These are phyloP conservation scores for Grammothele lineata DNA, from an alignment of 768 basidiomycete genomes.

Conservation along the genomic window DNA sequence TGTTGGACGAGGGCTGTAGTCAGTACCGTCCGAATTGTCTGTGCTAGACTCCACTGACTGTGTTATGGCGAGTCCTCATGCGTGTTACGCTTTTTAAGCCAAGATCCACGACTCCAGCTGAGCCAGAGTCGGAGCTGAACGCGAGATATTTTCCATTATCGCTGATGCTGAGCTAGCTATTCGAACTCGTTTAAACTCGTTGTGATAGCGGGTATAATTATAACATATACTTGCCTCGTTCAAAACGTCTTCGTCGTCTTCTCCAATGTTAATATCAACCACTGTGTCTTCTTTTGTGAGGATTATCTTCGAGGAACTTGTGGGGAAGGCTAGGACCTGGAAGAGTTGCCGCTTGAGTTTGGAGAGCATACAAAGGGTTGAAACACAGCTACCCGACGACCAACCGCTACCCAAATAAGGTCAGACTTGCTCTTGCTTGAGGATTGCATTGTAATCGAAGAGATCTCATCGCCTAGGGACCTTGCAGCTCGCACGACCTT, in stretches of 20 bases:
- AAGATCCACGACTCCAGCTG: constrained; percentile 63
- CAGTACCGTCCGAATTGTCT: no score
- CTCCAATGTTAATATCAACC: constrained; percentile 40
- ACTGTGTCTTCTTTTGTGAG: constrained; percentile 47
- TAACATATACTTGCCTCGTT: constrained; percentile 56
- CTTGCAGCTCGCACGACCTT: constrained; percentile 63
- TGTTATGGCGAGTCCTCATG: constrained; percentile 63
- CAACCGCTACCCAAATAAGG: constrained; percentile 65
- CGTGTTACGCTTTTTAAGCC: constrained; percentile 39
- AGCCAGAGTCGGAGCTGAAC: constrained; percentile 67
- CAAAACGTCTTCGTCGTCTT: constrained; percentile 51
- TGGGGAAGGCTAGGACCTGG: constrained; percentile 37
- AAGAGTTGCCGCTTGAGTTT: no score
- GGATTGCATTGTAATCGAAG: constrained; percentile 52
- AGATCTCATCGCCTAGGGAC: constrained; percentile 53
- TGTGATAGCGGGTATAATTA: neutral
- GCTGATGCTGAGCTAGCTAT: constrained; percentile 63
- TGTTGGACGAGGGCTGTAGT: constrained; percentile 26
- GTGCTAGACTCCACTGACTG: no score
- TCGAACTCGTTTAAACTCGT: constrained; percentile 24
- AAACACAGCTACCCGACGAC: constrained; percentile 42
- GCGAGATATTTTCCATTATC: constrained; percentile 49
- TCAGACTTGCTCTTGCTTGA: constrained; percentile 36
- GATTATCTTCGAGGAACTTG: constrained; percentile 51
- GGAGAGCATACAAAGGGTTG: neutral